Base-by-base conservation (phyloP, 176 grass and related monocot genomes). In the Cenchrus fungigraminus region DNA sequence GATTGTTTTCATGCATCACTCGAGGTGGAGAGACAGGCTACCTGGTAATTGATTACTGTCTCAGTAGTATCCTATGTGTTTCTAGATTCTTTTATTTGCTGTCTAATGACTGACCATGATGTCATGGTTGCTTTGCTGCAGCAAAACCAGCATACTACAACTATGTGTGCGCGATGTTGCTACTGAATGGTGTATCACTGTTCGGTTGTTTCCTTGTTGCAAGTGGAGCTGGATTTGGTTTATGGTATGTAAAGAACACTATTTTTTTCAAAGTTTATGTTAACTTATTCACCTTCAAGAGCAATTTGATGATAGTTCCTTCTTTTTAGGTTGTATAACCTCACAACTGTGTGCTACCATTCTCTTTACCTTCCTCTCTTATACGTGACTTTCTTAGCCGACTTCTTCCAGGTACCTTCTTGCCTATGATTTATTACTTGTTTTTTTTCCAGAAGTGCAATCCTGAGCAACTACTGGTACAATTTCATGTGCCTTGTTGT, bases 91-190 rank as follows among this genome's bases (percentile, higher is more conserved):
- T 57, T 19, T 31, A 7, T 78, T 77, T 86, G 37, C 49, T 72
- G 60, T 74, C 82, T 54, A 42, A 73, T 88, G 65, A 69, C 17
- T 88, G 65, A 69, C 17, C 71, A 62, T 71, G 2, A 78, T 84
- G n/a, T 44, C 56, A 8, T 78, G 65, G 28, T 80, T 84, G 52
- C 37, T 61, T 77, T 79, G n/a, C 74, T 85, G 68, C 97, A 99
- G 97, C 94, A 77, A 94, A 91, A 91, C 97, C 97, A 5, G 94
- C 94, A 87, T 99, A 94, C 85, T 97, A 99, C 84, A 90, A 92
- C 34, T 99, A 99, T n/a, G 84, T 90, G 17, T 99, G 91, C 50
- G 94, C 88, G 34, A 94, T 99, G 97, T 49, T 97, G 74, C 71
- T 92, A 80, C 79, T 99, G 51, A 99, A 99, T 83, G 76, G 77